A percentile compares a stretch with the other conserved stretches of the same genome.
Evolutionary conservation across 129 eudicot species (phyloP).

Genomic region (Arctium lappa): DNA sequence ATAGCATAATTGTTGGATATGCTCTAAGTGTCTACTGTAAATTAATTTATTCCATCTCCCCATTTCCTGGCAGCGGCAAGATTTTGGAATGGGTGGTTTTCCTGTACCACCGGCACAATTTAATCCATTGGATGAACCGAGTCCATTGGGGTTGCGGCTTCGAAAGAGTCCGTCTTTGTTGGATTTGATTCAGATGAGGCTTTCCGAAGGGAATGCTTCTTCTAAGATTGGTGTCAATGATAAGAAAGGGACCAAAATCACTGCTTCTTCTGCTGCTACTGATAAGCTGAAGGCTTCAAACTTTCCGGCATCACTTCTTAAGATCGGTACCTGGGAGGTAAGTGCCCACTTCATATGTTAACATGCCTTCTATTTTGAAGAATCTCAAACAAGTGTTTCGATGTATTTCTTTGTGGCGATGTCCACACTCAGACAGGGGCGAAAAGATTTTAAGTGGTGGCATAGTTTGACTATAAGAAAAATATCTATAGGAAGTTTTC

Average conservation of each 20-base stretch:
- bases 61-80: slow-evolving; percentile 27
- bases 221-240: slow-evolving; percentile 37
- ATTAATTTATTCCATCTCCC: not conserved
- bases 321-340: slow-evolving; percentile 99
- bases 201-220: slow-evolving; percentile 50
- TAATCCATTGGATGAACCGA: slow-evolving; percentile 82
- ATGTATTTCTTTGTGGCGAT: not conserved
- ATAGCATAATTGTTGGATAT: no score
- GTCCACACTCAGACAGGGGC: not conserved
- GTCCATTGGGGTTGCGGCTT: slow-evolving; percentile 84
- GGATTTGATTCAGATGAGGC: slow-evolving; percentile 86
- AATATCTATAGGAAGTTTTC: not conserved
- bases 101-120: slow-evolving; percentile 48
- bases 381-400: not conserved
- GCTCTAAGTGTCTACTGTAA: not conserved
- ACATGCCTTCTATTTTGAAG: not conserved
- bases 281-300: slow-evolving; percentile 92
- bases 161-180: slow-evolving; percentile 79
- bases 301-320: slow-evolving; percentile 75
- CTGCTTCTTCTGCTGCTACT: slow-evolving; percentile 28
- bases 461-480: not conserved
- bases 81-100: slow-evolving; percentile 33
- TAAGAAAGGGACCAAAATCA: slow-evolving; percentile 47
- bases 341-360: not conserved
- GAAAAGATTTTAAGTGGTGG: not conserved